Evolutionary conservation across 768 basidiomycete genomes (phyloP).

Genomic region (Macrolepiota dolichaula): DNA sequence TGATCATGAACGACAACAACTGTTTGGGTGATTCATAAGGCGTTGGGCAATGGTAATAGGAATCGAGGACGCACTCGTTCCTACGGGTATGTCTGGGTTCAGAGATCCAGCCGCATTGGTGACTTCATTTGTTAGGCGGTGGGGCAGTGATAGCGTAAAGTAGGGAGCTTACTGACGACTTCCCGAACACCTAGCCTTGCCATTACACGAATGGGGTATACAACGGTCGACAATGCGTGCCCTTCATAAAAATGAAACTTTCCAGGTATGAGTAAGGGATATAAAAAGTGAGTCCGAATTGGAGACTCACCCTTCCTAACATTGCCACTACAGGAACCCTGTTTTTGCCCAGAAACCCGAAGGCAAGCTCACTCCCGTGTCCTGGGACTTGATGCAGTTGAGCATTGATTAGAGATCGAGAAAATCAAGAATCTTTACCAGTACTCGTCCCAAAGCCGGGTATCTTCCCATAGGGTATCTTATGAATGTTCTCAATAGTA

Average conservation of each 20-base stretch:
- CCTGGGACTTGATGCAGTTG: conserved; percentile 55
- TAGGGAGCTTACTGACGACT: conserved; percentile 59
- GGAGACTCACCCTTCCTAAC: conserved; percentile 70
- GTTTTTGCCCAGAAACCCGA: conserved; percentile 68
- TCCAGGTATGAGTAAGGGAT: not conserved
- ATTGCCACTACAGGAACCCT: conserved; percentile 85
- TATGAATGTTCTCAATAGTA: conserved; percentile 50
- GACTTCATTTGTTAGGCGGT: conserved; percentile 39
- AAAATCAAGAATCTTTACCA: conserved; percentile 39
- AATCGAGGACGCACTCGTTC: conserved; percentile 61
- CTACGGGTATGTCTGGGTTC: conserved; percentile 68
- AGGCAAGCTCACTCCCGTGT: conserved; percentile 77
- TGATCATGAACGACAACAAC: conserved; percentile 87
- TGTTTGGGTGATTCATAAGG: conserved; percentile 25
- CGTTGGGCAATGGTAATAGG: not conserved
- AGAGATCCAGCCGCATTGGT: conserved; percentile 89
- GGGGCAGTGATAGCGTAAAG: not conserved
- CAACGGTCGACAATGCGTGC: conserved; percentile 61
- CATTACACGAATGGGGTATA: conserved; percentile 80
- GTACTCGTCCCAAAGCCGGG: conserved; percentile 78
- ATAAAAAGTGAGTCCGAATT: not conserved
- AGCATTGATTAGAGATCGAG: not conserved
- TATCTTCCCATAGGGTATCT: conserved; percentile 64
- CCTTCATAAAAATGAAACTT: conserved; percentile 90
- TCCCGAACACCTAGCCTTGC: conserved; percentile 71